Conservation (phyloP, 106 monocot species). For the Apostasia shenzhenica region DNA sequence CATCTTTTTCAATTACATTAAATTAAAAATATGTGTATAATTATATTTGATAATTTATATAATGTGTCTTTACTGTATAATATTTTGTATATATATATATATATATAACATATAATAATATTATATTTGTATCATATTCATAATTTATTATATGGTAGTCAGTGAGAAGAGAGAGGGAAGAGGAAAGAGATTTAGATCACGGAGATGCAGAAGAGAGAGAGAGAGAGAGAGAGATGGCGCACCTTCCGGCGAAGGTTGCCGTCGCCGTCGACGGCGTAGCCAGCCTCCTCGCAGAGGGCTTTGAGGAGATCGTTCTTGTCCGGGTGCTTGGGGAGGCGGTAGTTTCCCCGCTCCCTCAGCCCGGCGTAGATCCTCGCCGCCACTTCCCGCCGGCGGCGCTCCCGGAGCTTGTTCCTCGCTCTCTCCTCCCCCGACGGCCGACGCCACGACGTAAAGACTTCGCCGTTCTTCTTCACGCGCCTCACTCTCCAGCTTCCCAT, state of each 20-base stretch:
- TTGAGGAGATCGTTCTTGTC: conserved; percentile 8
- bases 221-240: no score
- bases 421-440: conserved; percentile 4
- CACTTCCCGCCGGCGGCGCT: background rate
- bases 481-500: conserved; percentile 4
- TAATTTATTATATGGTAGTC: no score
- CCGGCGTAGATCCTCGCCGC: conserved; percentile 2
- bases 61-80: no score
- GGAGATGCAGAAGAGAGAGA: no score
- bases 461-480: background rate
- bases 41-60: no score
- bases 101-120: no score
- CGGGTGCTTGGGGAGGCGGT: conserved; percentile 1
- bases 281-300: conserved; percentile 9
- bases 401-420: background rate
- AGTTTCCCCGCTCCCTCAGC: background rate
- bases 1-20: no score
- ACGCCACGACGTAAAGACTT: background rate
- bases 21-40: no score
- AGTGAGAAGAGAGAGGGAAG: no score
- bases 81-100: no score
- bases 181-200: no score
- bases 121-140: no score
- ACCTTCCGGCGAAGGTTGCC: conserved; percentile 8
- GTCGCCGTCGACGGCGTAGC: conserved; percentile 4